Conservation (phyloP, 1,284 basidiomycete genomes). For the Kwoniella shivajii region DNA sequence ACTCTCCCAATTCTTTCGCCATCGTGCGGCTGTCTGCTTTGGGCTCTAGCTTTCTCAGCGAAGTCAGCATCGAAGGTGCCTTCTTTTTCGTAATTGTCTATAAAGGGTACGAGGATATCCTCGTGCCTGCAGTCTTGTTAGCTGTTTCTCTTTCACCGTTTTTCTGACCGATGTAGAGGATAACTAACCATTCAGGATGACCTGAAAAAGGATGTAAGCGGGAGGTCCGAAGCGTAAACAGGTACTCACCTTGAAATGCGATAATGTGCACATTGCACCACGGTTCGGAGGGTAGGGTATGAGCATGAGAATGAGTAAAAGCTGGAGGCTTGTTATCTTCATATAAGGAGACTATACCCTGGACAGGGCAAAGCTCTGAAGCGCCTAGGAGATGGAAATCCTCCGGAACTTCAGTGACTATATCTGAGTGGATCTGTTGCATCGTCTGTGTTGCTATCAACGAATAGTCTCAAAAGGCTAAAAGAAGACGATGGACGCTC, state of each 20-base stretch:
- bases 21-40: slow-evolving; percentile 6
- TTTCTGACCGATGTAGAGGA: not conserved
- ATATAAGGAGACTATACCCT: slow-evolving; percentile 10
- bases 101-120: slow-evolving; percentile 12
- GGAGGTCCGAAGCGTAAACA: not conserved
- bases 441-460: not conserved
- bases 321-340: slow-evolving; percentile 5
- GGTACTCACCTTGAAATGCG: slow-evolving; percentile 12
- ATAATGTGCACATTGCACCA: slow-evolving; percentile 13
- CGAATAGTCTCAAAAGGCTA: not conserved
- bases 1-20: slow-evolving; percentile 10
- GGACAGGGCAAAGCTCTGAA: slow-evolving; percentile 6
- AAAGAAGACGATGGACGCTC: not conserved
- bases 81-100: slow-evolving; percentile 14
- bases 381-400: slow-evolving; percentile 10
- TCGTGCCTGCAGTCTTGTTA: slow-evolving; percentile 2
- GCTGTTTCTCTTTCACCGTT: not conserved
- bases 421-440: slow-evolving; percentile 17
- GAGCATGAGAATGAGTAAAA: slow-evolving; percentile 9
- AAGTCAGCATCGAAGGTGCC: slow-evolving; percentile 11
- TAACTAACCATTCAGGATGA: slow-evolving; percentile 14
- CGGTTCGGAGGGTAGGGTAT: slow-evolving; percentile 9
- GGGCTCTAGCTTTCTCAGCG: slow-evolving; percentile 6
- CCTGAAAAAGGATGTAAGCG: not conserved
- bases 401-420: slow-evolving; percentile 9